These are phyloP conservation scores for Lunularia cruciata DNA, from an alignment of 225 moss, liverwort and hornwort genomes.

Conservation along the genomic window DNA sequence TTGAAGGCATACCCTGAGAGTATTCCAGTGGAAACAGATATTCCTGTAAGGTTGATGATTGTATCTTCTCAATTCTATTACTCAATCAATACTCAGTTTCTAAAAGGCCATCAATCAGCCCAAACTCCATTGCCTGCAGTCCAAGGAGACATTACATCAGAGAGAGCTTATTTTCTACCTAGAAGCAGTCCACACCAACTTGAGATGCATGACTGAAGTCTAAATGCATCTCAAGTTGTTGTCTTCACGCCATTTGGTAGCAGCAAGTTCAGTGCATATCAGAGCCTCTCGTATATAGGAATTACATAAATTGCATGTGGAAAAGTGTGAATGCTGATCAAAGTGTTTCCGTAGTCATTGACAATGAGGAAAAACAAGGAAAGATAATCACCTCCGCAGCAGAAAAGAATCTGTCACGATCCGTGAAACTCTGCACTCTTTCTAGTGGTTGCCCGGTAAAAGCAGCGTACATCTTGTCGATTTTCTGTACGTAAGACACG, in stretches of 20 bases:
- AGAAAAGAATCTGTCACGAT: conserved; percentile 82
- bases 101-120: conserved; percentile 81
- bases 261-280: background rate
- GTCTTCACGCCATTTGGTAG: background rate
- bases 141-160: background rate
- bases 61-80: background rate
- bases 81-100: conserved; percentile 70
- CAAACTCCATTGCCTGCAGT: conserved; percentile 84
- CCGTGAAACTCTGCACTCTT: conserved; percentile 76
- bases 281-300: background rate
- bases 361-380: background rate
- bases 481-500: too few species aligned
- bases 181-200: background rate
- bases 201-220: background rate
- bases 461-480: conserved; percentile 84
- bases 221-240: too few species aligned
- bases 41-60: too few species aligned
- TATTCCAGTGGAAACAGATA: background rate
- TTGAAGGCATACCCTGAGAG: background rate
- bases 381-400: conserved; percentile 60
- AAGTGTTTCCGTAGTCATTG: background rate
- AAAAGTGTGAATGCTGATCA: background rate
- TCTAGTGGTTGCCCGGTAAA: conserved; percentile 76
- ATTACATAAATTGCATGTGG: background rate
- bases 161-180: background rate